Evolutionary conservation across 1,284 basidiomycete species (phyloP).

Genomic region (Naganishia sp.): DNA sequence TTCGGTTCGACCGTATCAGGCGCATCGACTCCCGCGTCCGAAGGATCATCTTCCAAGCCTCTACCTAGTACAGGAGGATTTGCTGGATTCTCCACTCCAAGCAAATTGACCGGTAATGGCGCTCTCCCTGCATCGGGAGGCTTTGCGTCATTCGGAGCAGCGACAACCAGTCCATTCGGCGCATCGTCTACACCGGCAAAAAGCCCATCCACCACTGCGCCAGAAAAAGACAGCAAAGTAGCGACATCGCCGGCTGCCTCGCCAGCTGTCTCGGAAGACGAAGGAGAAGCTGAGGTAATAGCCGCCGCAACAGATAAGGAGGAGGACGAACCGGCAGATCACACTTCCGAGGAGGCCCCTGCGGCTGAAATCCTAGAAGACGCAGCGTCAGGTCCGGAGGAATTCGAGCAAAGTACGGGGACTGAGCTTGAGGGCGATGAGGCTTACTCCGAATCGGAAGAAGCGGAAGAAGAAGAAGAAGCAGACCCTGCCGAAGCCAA

Average conservation of each 20-base stretch:
- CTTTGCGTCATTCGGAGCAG: conserved; percentile 27
- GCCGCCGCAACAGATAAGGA: no score
- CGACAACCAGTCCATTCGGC: conserved; percentile 30
- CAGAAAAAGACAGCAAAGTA: not conserved
- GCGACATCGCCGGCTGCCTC: not conserved
- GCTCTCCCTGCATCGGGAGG: conserved; percentile 22
- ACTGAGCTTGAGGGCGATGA: conserved; percentile 15
- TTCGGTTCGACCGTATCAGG: conserved; percentile 39
- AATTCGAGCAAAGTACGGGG: not conserved
- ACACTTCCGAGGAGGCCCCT: no score
- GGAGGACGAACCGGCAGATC: no score
- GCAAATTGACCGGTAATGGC: conserved; percentile 5
- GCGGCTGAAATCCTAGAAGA: not conserved
- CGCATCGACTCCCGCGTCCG: not conserved
- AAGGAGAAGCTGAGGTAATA: not conserved
- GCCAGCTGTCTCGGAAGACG: not conserved
- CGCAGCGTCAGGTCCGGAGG: not conserved
- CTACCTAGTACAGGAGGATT: conserved; percentile 15
- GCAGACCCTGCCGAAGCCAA: conserved; percentile 1
- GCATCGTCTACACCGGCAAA: not conserved
- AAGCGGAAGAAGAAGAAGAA: conserved; percentile 10
- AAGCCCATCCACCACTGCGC: not conserved
- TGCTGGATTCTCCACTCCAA: conserved; percentile 19
- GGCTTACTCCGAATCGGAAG: conserved; percentile 8
- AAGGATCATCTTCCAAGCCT: conserved; percentile 4